Evolutionary conservation across 345 rosid species (phyloP).

Genomic region (Murraya koenigii): DNA sequence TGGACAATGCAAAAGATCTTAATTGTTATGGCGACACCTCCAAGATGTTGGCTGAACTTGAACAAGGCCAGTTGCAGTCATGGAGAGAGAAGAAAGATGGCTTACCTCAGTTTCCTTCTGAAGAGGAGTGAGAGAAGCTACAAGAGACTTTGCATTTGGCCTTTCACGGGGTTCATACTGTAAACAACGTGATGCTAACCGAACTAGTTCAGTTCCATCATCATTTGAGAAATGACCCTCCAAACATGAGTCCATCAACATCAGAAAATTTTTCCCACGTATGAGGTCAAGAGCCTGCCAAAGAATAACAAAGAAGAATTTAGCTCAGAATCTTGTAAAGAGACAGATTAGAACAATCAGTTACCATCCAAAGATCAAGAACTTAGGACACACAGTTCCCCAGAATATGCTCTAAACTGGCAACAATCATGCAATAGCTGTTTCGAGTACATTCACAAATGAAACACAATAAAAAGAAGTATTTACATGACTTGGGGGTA

Average conservation of each 20-base stretch:
- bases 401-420: background rate
- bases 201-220: constrained; percentile 84
- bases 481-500: constrained; percentile 88
- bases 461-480: constrained; percentile 5
- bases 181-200: constrained; percentile 81
- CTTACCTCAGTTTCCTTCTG: constrained; percentile 73
- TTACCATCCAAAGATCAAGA: background rate
- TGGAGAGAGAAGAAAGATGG: background rate
- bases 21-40: background rate
- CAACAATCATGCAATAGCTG: background rate
- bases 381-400: background rate
- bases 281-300: constrained; percentile 82
- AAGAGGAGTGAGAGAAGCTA: constrained; percentile 60
- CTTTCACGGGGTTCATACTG: constrained; percentile 89
- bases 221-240: constrained; percentile 82
- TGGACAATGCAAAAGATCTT: background rate
- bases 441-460: background rate
- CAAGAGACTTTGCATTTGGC: constrained; percentile 83
- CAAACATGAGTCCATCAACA: constrained; percentile 83
- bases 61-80: background rate
- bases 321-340: background rate
- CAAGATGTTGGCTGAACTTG: background rate
- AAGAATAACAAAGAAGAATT: constrained; percentile 18
- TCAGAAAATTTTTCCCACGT: constrained; percentile 71
- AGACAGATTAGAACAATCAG: background rate